A percentile compares a stretch with the other conserved stretches of the same genome.
These are phyloP conservation scores for Phytopythium montanum DNA, from an alignment of 352 stramenopile species.

Conservation along the genomic window DNA sequence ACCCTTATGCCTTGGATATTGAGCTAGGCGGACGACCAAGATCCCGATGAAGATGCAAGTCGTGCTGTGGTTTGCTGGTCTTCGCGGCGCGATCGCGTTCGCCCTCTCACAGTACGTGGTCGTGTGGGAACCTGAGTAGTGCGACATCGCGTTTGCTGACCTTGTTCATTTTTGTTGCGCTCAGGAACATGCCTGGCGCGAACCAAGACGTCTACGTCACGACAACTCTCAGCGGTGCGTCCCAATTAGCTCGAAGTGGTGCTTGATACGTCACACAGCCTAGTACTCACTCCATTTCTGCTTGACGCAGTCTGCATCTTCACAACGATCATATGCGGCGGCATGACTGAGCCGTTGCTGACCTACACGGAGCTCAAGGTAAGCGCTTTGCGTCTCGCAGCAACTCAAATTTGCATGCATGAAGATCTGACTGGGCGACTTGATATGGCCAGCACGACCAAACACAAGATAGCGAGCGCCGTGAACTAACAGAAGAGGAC, in stretches of 20 bases:
- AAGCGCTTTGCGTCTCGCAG: background rate
- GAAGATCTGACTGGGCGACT: background rate
- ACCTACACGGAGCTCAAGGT: conserved; percentile 73
- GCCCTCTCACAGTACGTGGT: conserved; percentile 79
- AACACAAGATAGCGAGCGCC: background rate
- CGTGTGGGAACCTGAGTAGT: background rate
- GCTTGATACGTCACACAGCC: background rate
- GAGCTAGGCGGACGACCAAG: conserved; percentile 44
- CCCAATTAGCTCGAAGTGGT: background rate
- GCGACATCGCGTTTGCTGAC: background rate
- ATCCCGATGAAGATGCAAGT: conserved; percentile 91
- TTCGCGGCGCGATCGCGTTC: conserved; percentile 80
- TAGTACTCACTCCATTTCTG: background rate
- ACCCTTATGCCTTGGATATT: background rate
- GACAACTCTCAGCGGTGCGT: conserved; percentile 54
- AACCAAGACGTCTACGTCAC: conserved; percentile 89
- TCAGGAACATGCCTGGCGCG: conserved; percentile 91
- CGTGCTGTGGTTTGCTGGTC: conserved; percentile 89
- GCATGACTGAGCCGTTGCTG: conserved; percentile 87
- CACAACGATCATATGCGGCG: conserved; percentile 95
- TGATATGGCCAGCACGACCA: background rate
- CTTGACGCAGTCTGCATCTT: conserved; percentile 89
- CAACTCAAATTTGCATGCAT: background rate
- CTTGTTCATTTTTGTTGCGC: background rate
- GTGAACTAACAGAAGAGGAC: conserved; percentile 15